A percentile compares a stretch with the other conserved stretches of the same genome.
Evolutionary conservation across 305 asterid genomes (phyloP).

Genomic region (Galium porrigens): DNA sequence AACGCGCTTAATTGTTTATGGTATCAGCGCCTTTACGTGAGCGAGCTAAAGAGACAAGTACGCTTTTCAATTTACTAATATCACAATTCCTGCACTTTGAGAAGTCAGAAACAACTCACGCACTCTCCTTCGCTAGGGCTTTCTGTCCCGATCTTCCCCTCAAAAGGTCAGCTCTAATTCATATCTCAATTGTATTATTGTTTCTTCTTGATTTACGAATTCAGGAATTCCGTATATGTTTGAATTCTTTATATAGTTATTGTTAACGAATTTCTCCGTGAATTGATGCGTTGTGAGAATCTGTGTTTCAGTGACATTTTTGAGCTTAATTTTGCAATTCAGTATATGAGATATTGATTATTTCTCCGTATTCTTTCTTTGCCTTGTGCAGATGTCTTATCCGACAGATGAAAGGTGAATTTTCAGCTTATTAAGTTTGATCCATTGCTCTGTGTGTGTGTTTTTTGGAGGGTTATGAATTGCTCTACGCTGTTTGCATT

Average conservation of each 20-base stretch:
- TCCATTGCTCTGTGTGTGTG: background rate
- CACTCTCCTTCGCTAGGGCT: constrained; percentile 5
- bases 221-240: background rate
- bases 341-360: background rate
- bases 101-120: background rate
- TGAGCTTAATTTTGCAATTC: background rate
- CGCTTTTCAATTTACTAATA: background rate
- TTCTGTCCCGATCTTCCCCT: background rate
- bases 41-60: background rate
- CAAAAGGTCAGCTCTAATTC: background rate
- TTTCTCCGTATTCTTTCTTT: background rate
- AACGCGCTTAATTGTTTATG: background rate
- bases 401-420: constrained; percentile 19
- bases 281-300: background rate
- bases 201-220: background rate
- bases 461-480: background rate
- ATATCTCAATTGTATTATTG: background rate
- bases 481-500: background rate
- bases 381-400: constrained; percentile 16
- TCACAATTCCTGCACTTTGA: background rate
- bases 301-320: background rate
- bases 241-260: background rate
- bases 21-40: background rate
- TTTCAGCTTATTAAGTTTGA: background rate
- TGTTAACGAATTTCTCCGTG: background rate